A percentile compares a stretch with the other conserved stretches of the same genome.
Conservation (phyloP, 148 eudicot species). For the Dianthus caryophyllus region DNA sequence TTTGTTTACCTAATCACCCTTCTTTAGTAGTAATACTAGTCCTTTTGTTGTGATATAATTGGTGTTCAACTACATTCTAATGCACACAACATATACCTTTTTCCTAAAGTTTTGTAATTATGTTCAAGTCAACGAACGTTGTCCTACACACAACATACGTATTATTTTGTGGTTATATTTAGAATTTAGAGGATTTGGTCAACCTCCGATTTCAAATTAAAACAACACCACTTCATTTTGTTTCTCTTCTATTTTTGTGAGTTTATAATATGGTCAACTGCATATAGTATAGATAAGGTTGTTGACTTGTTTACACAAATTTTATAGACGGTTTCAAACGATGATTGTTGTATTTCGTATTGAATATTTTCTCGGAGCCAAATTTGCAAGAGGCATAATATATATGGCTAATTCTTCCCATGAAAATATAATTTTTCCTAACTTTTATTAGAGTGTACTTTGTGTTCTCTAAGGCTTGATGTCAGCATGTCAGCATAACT, state of each 20-base stretch:
- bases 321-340: too few relatives aligned
- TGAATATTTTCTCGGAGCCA: too few relatives aligned
- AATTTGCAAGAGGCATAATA: too few relatives aligned
- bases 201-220: conserved; percentile 2
- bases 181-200: conserved; percentile 13
- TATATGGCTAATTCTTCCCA: too few relatives aligned
- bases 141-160: neutral
- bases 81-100: neutral
- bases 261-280: neutral
- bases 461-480: too few relatives aligned
- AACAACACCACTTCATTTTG: neutral
- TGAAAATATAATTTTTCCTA: too few relatives aligned
- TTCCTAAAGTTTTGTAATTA: too few relatives aligned
- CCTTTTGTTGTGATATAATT: neutral
- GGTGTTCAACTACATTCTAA: conserved; percentile 11
- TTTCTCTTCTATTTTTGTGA: neutral
- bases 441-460: too few relatives aligned
- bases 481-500: too few relatives aligned
- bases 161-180: too few relatives aligned
- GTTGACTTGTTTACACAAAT: neutral
- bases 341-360: too few relatives aligned
- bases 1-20: conserved; percentile 30
- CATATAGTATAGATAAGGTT: neutral
- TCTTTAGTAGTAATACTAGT: too few relatives aligned
- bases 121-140: conserved; percentile 14